Percentiles rank a stretch among this genome's conserved stretches.
These are phyloP conservation scores for Apiospora saccharicola DNA, from an alignment of 2,329 filamentous ascomycete genomes.

Conservation along the genomic window DNA sequence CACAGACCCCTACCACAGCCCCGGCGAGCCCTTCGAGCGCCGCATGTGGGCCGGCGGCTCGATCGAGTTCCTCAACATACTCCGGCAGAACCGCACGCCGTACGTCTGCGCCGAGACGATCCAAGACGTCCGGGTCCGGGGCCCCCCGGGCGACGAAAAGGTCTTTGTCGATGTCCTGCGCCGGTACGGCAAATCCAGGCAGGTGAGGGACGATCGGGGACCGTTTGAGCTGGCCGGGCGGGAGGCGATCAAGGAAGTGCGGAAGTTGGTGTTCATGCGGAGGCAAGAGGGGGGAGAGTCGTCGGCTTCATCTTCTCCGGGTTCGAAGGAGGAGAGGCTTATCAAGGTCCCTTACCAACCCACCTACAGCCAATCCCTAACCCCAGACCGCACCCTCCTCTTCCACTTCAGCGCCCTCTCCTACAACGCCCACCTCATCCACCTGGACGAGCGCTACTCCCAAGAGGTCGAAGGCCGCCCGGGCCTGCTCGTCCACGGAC, in stretches of 20 bases:
- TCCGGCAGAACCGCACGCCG: constrained; percentile 49
- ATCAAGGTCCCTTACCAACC: background rate
- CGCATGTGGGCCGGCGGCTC: constrained; percentile 91
- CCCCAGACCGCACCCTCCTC: constrained; percentile 74
- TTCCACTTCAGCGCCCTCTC: constrained; percentile 92
- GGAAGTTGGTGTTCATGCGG: constrained; percentile 63
- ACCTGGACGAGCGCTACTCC: constrained; percentile 78
- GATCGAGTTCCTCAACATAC: constrained; percentile 58
- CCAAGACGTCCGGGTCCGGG: constrained; percentile 46
- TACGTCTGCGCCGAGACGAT: constrained; percentile 57
- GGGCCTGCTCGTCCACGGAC: constrained; percentile 84
- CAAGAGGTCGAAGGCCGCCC: constrained; percentile 76
- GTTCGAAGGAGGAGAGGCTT: background rate
- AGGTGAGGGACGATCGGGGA: background rate
- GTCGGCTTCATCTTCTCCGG: background rate
- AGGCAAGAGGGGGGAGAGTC: constrained; percentile 20
- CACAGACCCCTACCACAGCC: constrained; percentile 81
- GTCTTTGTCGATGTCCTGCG: constrained; percentile 61
- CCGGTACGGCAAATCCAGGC: constrained; percentile 45
- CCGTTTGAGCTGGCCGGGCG: background rate
- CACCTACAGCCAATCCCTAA: constrained; percentile 58
- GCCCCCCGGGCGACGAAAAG: constrained; percentile 48
- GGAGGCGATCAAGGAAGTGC: constrained; percentile 51
- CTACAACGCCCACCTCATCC: constrained; percentile 92
- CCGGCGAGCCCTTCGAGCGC: constrained; percentile 73